phyloP scores from a whole-genome alignment of 805 yeast genomes.

The Nakazawaea populi region DNA sequence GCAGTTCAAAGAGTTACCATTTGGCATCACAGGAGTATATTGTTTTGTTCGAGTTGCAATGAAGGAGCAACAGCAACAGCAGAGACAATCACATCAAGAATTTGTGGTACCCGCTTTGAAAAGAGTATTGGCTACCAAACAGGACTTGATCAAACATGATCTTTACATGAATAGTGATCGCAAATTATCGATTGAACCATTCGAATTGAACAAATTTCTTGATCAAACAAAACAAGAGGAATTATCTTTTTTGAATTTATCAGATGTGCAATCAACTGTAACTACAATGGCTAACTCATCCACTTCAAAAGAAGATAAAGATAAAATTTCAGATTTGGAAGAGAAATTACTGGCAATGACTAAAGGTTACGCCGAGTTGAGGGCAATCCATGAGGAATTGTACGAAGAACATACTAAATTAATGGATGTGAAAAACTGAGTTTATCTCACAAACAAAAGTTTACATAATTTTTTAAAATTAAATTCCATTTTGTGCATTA shows the following conservation, averaged over 20 bases:
- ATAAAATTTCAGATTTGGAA: slow-evolving; percentile 32
- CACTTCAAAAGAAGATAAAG: slow-evolving; percentile 17
- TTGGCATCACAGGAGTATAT: slow-evolving; percentile 20
- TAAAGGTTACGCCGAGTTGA: slow-evolving; percentile 52
- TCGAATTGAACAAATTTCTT: slow-evolving; percentile 45
- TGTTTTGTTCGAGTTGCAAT: slow-evolving; percentile 6
- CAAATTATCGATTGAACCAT: slow-evolving; percentile 16
- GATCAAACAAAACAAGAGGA: slow-evolving; percentile 45
- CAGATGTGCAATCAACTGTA: slow-evolving; percentile 34
- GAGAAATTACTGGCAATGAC: slow-evolving; percentile 44
- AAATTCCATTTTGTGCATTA: too few relatives aligned
- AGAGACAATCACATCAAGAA: neutral
- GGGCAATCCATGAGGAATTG: slow-evolving; percentile 54
- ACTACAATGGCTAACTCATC: slow-evolving; percentile 13
- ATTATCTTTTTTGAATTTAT: slow-evolving; percentile 39
- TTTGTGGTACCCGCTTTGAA: slow-evolving; percentile 56
- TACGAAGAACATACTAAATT: slow-evolving; percentile 42
- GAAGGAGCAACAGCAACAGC: too few relatives aligned
- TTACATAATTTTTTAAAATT: too few relatives aligned
- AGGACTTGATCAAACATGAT: slow-evolving; percentile 36
- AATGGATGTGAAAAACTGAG: slow-evolving; percentile 9
- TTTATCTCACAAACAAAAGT: neutral
- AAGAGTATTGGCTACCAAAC: slow-evolving; percentile 43
- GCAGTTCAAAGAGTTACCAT: slow-evolving; percentile 35
- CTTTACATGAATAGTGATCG: slow-evolving; percentile 27